A percentile compares a stretch with the other conserved stretches of the same genome.
These are phyloP conservation scores for Podaxis sp. DNA, from an alignment of 768 basidiomycete species.

Conservation along the genomic window DNA sequence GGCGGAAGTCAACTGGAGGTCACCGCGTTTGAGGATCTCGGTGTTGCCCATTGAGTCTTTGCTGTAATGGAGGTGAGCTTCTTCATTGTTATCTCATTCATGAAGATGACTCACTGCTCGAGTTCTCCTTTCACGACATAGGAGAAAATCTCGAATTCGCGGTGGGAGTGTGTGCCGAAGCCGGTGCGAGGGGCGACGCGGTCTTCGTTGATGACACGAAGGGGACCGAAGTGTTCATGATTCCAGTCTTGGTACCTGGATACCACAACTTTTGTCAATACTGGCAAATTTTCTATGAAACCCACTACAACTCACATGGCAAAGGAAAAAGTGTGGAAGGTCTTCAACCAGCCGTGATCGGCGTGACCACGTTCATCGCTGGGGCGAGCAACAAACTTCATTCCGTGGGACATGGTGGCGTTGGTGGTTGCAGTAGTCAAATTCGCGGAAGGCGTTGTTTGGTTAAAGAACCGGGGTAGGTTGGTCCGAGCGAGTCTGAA, in stretches of 20 bases:
- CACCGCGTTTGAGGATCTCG: constrained; percentile 86
- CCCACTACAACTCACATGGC: constrained; percentile 46
- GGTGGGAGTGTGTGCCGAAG: constrained; percentile 83
- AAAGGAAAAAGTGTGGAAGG: constrained; percentile 84
- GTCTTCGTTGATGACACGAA: constrained; percentile 93
- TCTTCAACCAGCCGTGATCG: constrained; percentile 86
- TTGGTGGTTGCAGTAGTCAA: constrained; percentile 8
- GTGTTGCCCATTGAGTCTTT: constrained; percentile 91
- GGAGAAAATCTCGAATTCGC: constrained; percentile 89
- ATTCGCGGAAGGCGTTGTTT: constrained; percentile 1
- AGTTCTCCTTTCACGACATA: constrained; percentile 80
- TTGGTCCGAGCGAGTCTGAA: constrained; percentile 36
- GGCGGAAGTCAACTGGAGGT: constrained; percentile 88
- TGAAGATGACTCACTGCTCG: constrained; percentile 62
- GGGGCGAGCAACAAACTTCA: constrained; percentile 50
- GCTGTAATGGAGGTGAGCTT: constrained; percentile 37
- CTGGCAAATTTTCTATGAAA: constrained; percentile 19
- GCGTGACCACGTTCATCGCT: constrained; percentile 70
- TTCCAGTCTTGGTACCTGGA: constrained; percentile 58
- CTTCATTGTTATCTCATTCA: not conserved
- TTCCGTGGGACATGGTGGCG: constrained; percentile 24
- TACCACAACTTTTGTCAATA: not conserved
- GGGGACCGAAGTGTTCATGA: constrained; percentile 64
- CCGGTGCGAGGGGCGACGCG: constrained; percentile 76
- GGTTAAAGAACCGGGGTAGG: constrained; percentile 27